Evolutionary conservation across 1,284 basidiomycete genomes (phyloP), one percentile per base, ranked within the genome.

Genomic region (Trametes versicolor): DNA sequence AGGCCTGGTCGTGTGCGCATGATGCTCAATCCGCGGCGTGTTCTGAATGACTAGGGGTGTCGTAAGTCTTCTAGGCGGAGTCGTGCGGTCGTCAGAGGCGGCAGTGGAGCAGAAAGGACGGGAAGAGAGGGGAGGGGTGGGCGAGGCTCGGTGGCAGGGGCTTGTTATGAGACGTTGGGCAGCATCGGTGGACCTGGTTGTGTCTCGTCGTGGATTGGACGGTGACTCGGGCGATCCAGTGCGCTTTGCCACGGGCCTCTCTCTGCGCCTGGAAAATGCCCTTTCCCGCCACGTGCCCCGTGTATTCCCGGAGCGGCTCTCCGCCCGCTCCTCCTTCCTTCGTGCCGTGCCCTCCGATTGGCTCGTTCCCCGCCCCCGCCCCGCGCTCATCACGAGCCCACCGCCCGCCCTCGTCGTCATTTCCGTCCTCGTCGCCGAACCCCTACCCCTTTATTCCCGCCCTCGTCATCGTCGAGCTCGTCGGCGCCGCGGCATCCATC

Each of bases 1-100:
- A 82, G 48, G 4, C 39, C 47, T 5, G 58, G 58, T 65, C 68
- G 65, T 41, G 63, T 63, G 65, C 63, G 52, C 57, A 62, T 60
- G 29, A 47, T 62, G 54, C 80, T 63, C 74, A 53, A 43, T 17
- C 25, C 12, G 54, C 36, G 34, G 29, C 29, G 36, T 29, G 4
- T 51, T 17, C 48, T 27, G 54, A 34, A n/a, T 27, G 60, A 12
- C 53, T 61, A 23, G 58, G 2, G 21, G 57, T 39, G 48, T 32
- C 7, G 54, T 49, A 27, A 25, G 34, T 15, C 34, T 43, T 57
- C 25, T 45, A 48, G 5, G n/a, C 61, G 27, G 37, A 51, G 57
- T 15, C 10, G 56, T 53, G 59, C 13, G 50, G 25, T 32, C 49
- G 51, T 43, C 41, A 43, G 23, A 21, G 39, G 32, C 37, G 25